Conservation (phyloP, 192 early-diverging fungal genomes). For the Podila epicladia region DNA sequence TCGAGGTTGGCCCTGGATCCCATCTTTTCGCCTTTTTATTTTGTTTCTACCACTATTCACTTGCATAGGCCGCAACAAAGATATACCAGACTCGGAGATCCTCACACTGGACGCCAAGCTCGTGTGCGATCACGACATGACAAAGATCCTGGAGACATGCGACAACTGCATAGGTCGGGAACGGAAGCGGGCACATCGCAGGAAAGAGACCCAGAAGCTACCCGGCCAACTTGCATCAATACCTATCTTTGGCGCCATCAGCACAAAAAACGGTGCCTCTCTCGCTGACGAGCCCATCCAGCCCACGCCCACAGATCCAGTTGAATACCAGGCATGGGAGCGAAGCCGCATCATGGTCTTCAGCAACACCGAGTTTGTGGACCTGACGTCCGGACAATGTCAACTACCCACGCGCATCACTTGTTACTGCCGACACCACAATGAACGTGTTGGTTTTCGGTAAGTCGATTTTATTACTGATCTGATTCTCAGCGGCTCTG, state of each 20-base stretch:
- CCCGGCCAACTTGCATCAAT: slow-evolving; percentile 34
- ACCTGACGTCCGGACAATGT: slow-evolving; percentile 52
- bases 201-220: slow-evolving; percentile 43
- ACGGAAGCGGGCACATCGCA: slow-evolving; percentile 45
- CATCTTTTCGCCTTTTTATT: not conserved
- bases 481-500: not conserved
- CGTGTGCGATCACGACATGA: slow-evolving; percentile 50
- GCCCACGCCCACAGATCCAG: slow-evolving; percentile 43
- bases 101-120: slow-evolving; percentile 38
- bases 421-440: slow-evolving; percentile 77
- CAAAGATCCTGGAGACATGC: slow-evolving; percentile 40
- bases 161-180: slow-evolving; percentile 51
- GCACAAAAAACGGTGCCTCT: slow-evolving; percentile 18
- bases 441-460: slow-evolving; percentile 52
- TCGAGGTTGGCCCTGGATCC: not conserved
- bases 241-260: slow-evolving; percentile 48
- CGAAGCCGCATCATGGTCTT: slow-evolving; percentile 44
- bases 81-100: slow-evolving; percentile 32
- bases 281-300: slow-evolving; percentile 28
- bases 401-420: slow-evolving; percentile 85
- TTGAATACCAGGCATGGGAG: slow-evolving; percentile 45
- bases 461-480: slow-evolving; percentile 11
- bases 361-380: slow-evolving; percentile 46
- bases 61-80: slow-evolving; percentile 29
- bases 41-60: not conserved